Evolutionary conservation across 371 early-diverging fungal species (phyloP).

Genomic region (Mortierella sp.): DNA sequence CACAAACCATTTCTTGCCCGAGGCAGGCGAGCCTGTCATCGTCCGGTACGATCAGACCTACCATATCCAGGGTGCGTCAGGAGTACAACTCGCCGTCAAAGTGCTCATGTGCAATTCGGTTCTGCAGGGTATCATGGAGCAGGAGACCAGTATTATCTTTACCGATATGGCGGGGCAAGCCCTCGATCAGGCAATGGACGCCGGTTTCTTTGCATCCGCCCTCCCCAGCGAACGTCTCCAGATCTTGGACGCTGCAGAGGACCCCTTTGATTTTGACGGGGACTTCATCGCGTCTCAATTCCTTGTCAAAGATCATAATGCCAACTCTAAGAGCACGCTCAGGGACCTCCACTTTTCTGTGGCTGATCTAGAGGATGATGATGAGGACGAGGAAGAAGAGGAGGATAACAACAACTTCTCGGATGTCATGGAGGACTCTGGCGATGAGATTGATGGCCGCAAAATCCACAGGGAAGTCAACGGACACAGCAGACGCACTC

Average conservation of each 20-base stretch:
- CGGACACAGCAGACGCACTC: slow-evolving; percentile 29
- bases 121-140: slow-evolving; percentile 70
- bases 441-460: slow-evolving; percentile 52
- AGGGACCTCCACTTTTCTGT: slow-evolving; percentile 49
- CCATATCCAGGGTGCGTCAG: slow-evolving; percentile 48
- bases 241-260: slow-evolving; percentile 30
- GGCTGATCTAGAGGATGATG: slow-evolving; percentile 47
- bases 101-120: slow-evolving; percentile 76
- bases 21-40: slow-evolving; percentile 52
- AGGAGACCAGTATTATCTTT: slow-evolving; percentile 57
- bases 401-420: slow-evolving; percentile 50
- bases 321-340: slow-evolving; percentile 25
- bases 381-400: slow-evolving; percentile 45
- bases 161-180: slow-evolving; percentile 46
- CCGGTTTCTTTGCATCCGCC: slow-evolving; percentile 22
- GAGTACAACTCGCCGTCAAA: slow-evolving; percentile 46
- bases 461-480: slow-evolving; percentile 46
- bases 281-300: slow-evolving; percentile 51
- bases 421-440: slow-evolving; percentile 49
- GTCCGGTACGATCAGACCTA: slow-evolving; percentile 60
- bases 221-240: slow-evolving; percentile 20
- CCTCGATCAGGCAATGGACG: slow-evolving; percentile 5
- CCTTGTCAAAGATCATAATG: slow-evolving; percentile 33
- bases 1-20: slow-evolving; percentile 31
- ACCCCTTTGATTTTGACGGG: slow-evolving; percentile 40